A percentile compares a stretch with the other conserved stretches of the same genome.
phyloP scores from a whole-genome alignment of 768 basidiomycete species.

The Trametopsis cervina region DNA sequence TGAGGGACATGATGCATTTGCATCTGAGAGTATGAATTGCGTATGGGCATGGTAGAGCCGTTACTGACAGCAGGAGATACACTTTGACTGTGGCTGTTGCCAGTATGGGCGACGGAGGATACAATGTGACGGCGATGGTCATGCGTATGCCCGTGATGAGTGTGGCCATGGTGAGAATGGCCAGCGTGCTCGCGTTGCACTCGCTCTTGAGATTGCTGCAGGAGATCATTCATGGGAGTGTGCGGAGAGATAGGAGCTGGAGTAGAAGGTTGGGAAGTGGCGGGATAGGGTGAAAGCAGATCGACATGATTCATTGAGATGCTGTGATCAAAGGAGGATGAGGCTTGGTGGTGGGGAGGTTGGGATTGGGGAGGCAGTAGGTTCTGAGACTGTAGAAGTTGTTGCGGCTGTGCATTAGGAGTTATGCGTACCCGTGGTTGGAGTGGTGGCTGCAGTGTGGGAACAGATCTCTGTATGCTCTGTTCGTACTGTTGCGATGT shows the following conservation, averaged over 20 bases:
- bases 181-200: slow-evolving; percentile 13
- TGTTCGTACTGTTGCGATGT: slow-evolving; percentile 2
- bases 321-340: slow-evolving; percentile 19
- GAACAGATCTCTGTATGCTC: not conserved
- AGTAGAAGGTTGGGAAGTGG: slow-evolving; percentile 21
- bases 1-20: slow-evolving; percentile 81
- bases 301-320: slow-evolving; percentile 18
- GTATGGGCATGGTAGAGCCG: slow-evolving; percentile 36
- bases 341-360: slow-evolving; percentile 17
- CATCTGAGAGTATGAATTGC: slow-evolving; percentile 42
- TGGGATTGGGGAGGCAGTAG: slow-evolving; percentile 13
- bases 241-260: slow-evolving; percentile 20
- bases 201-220: slow-evolving; percentile 10
- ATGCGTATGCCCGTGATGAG: slow-evolving; percentile 13
- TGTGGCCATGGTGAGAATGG: slow-evolving; percentile 14
- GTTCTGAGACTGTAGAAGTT: slow-evolving; percentile 20
- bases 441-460: slow-evolving; percentile 14
- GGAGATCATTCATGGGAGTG: slow-evolving; percentile 11
- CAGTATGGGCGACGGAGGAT: not conserved
- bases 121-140: slow-evolving; percentile 11
- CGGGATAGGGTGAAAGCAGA: slow-evolving; percentile 27
- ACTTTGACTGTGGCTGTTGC: slow-evolving; percentile 3
- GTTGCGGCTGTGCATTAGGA: slow-evolving; percentile 15
- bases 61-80: not conserved
- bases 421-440: slow-evolving; percentile 20